A percentile compares a stretch with the other conserved stretches of the same genome.
Conservation (phyloP, 2,329 filamentous ascomycete genomes). For the Colletotrichum sp. region DNA sequence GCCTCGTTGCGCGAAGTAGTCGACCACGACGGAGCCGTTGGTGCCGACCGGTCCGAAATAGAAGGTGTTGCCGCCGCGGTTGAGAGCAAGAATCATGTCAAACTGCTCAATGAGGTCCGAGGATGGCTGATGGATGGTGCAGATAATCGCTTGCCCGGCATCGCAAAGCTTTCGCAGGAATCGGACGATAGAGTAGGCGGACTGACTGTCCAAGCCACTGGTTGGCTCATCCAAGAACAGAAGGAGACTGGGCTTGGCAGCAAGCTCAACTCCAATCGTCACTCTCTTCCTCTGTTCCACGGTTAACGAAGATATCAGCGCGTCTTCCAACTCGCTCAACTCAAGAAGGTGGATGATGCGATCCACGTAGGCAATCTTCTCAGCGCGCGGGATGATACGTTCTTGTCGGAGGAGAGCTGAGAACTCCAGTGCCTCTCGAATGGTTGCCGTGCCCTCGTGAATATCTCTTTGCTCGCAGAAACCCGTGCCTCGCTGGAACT, state of each 20-base stretch:
- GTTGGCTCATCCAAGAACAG: constrained; percentile 75
- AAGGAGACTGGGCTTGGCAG: constrained; percentile 68
- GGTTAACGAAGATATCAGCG: constrained; percentile 58
- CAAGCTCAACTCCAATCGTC: constrained; percentile 73
- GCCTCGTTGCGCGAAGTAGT: constrained; percentile 68
- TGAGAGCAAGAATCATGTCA: constrained; percentile 74
- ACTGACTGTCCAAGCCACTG: constrained; percentile 42
- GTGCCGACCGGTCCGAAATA: constrained; percentile 77
- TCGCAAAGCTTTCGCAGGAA: constrained; percentile 56
- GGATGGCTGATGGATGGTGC: constrained; percentile 69
- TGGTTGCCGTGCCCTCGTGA: constrained; percentile 68
- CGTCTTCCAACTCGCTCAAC: constrained; percentile 67
- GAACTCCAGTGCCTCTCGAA: constrained; percentile 71
- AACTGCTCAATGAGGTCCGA: constrained; percentile 69
- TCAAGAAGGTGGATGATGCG: constrained; percentile 71
- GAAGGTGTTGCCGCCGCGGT: constrained; percentile 72
- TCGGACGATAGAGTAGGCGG: constrained; percentile 43
- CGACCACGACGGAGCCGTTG: constrained; percentile 62
- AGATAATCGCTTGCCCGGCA: constrained; percentile 67
- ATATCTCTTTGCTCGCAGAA: constrained; percentile 75
- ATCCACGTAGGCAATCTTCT: constrained; percentile 72
- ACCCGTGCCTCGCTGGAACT: constrained; percentile 71
- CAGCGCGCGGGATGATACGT: constrained; percentile 53
- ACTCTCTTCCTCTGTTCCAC: constrained; percentile 66
- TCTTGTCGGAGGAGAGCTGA: constrained; percentile 70